Conservation (phyloP, 202 grass and related monocot species). For the Zoysia matrella region DNA sequence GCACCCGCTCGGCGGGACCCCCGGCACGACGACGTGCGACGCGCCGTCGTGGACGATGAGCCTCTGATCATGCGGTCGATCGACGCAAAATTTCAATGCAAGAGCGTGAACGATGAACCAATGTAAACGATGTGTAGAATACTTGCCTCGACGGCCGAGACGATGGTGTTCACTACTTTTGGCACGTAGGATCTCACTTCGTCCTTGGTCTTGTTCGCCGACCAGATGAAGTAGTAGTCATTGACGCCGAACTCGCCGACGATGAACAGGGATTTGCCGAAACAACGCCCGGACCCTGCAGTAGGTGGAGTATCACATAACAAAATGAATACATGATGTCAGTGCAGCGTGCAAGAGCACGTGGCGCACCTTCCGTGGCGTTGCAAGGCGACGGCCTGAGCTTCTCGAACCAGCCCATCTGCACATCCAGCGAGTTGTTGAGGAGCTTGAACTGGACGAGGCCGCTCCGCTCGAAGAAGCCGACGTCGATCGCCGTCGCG, state of each 20-base stretch:
- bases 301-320: too few species aligned
- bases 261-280: slow-evolving; percentile 53
- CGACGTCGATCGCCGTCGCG: slow-evolving; percentile 47
- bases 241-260: slow-evolving; percentile 67
- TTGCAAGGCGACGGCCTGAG: slow-evolving; percentile 27
- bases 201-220: not conserved
- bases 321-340: too few species aligned
- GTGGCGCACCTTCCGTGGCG: not conserved
- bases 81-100: too few species aligned
- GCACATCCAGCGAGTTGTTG: slow-evolving; percentile 41
- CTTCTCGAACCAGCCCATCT: slow-evolving; percentile 62
- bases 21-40: slow-evolving; percentile 41
- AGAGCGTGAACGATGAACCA: too few species aligned
- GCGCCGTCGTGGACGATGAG: slow-evolving; percentile 49
- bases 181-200: not conserved
- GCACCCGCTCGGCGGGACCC: slow-evolving; percentile 53
- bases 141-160: not conserved
- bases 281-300: not conserved
- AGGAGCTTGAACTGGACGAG: slow-evolving; percentile 32
- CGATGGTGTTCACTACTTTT: not conserved
- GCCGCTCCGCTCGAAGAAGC: slow-evolving; percentile 45
- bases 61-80: slow-evolving; percentile 34
- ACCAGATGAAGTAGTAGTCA: slow-evolving; percentile 46
- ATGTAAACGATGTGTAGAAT: too few species aligned
- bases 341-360: too few species aligned